Conservation (phyloP, 108 stramenopile species). For the Aurantiochytrium sp. region DNA sequence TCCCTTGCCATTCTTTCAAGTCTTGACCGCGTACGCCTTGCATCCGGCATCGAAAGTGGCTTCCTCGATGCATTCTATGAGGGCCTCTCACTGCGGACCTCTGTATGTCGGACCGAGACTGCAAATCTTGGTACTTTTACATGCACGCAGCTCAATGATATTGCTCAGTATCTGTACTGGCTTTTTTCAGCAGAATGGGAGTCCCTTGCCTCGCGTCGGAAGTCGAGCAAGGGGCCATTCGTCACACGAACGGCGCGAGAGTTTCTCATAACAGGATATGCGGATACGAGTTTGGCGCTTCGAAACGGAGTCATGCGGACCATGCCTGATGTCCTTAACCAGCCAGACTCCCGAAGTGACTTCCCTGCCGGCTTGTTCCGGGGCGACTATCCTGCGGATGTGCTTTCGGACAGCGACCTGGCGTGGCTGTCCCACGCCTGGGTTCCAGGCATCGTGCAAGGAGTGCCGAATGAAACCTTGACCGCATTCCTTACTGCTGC, state of each 20-base stretch:
- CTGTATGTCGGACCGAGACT: background rate
- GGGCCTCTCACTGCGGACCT: background rate
- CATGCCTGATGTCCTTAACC: background rate
- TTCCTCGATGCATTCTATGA: background rate
- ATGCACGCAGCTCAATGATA: constrained; percentile 6
- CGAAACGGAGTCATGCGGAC: background rate
- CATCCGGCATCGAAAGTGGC: background rate
- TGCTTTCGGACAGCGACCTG: background rate
- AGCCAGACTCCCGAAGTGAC: background rate
- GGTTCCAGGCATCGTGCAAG: background rate
- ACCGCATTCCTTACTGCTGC: background rate
- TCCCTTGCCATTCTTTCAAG: background rate
- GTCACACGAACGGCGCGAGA: background rate
- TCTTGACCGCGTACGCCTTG: background rate
- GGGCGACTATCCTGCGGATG: background rate
- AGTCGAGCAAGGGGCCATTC: background rate
- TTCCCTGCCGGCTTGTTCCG: background rate
- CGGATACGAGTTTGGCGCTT: background rate
- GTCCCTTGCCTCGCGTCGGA: background rate
- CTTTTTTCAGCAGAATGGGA: background rate
- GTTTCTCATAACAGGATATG: background rate
- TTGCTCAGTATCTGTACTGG: background rate
- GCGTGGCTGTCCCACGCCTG: background rate
- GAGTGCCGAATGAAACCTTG: background rate
- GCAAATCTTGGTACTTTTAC: background rate